Evolutionary conservation across 106 monocot species (phyloP).

Genomic region (Posidonia australis): DNA sequence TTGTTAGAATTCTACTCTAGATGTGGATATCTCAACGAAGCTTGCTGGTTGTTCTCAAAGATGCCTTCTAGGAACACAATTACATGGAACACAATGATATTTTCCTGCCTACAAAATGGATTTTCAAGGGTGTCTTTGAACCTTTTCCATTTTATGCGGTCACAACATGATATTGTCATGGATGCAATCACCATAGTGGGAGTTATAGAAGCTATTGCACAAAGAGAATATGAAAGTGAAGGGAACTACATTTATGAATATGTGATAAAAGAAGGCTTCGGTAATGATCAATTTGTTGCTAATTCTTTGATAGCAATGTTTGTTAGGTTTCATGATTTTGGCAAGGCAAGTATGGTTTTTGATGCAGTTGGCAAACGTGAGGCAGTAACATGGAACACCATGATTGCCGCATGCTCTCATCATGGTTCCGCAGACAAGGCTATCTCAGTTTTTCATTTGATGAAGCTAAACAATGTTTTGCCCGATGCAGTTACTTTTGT

Average conservation of each 20-base stretch:
- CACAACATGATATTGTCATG: constrained; percentile 19
- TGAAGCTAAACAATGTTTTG: constrained; percentile 22
- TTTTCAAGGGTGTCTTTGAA: constrained; percentile 18
- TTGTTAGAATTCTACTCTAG: constrained; percentile 29
- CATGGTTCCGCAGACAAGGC: constrained; percentile 19
- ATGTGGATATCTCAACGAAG: constrained; percentile 21
- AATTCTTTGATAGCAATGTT: constrained; percentile 44
- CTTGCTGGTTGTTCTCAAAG: constrained; percentile 33
- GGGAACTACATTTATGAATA: constrained; percentile 34
- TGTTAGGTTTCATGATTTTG: constrained; percentile 19
- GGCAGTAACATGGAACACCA: constrained; percentile 31
- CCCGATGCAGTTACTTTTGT: constrained; percentile 35
- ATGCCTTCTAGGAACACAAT: constrained; percentile 23
- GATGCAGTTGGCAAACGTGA: constrained; percentile 16
- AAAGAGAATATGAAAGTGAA: constrained; percentile 24
- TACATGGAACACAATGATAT: constrained; percentile 50
- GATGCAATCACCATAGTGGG: constrained; percentile 47
- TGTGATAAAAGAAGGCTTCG: constrained; percentile 15
- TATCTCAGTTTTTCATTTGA: constrained; percentile 20
- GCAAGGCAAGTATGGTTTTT: constrained; percentile 26
- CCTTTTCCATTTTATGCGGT: constrained; percentile 42
- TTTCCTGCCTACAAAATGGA: constrained; percentile 30
- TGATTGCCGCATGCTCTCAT: constrained; percentile 32
- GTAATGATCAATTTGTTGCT: constrained; percentile 32
- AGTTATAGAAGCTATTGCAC: constrained; percentile 39